Conservation (phyloP, 225 moss, liverwort and hornwort genomes). For the Thuidium tamariscinum region DNA sequence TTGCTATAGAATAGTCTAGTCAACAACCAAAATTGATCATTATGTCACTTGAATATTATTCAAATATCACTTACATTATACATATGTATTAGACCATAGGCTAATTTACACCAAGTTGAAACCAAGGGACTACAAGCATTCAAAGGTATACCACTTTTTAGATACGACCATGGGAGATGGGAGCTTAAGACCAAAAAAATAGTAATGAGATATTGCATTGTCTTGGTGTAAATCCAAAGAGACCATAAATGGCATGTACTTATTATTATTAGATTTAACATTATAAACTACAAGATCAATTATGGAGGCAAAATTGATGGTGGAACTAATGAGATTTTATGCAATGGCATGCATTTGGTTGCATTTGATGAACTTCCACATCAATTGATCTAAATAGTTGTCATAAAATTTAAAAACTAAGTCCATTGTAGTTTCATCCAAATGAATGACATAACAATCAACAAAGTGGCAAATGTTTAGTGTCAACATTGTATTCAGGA, state of each 20-base stretch:
- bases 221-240: background rate
- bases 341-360: background rate
- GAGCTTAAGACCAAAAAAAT: background rate
- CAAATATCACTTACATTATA: background rate
- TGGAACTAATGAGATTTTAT: no score
- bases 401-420: no score
- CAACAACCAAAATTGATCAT: background rate
- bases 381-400: no score
- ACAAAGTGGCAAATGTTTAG: no score
- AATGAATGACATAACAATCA: no score
- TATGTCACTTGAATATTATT: background rate
- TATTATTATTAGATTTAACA: background rate
- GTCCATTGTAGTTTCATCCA: no score
- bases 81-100: background rate
- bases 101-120: background rate
- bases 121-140: background rate
- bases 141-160: background rate
- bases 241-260: background rate
- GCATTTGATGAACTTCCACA: no score
- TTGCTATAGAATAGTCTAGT: rapidly evolving
- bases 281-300: background rate
- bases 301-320: rapidly evolving
- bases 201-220: background rate
- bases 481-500: no score
- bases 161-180: rapidly evolving